Evolutionary conservation across 1,284 basidiomycete species (phyloP), one percentile per base, ranked within the genome.

Genomic region (Pyrrhoderma noxium): DNA sequence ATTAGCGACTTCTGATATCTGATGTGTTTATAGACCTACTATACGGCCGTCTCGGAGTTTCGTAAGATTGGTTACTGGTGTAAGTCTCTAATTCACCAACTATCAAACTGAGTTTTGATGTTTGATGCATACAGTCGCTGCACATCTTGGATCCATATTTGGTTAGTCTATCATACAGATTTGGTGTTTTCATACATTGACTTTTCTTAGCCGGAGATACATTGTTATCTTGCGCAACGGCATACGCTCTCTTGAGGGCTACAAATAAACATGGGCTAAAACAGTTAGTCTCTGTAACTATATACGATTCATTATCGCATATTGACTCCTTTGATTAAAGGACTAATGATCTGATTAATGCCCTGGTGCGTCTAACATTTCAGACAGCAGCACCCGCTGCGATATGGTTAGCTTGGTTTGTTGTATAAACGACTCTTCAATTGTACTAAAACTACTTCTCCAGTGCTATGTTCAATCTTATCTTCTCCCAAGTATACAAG

Each of bases 331-430:
- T 35, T 9, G 7, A 25, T 43, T 43, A 4, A 2, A 52, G 51
- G 34, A 52, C 51, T 19, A 47, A 41, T 19, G 60, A 62, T 19
- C 41, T 66, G 21, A 61, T 69, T 42, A 57, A 56, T 34, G 54
- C 63, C 2, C 63, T 70, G 35, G 57, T 67, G 16, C 62, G 63
- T n/a, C 57, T 69, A 21, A 67, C 67, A 0, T 68, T 66, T 53
- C 63, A 66, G 51, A 65, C 65, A 13, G 65, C 64, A 8, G 61
- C 65, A 13, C 67, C 67, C 8, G 67, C 67, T 31, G 62, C 68
- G 4, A 14, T 68, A 13, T 68, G 65, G 67, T 68, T 54, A 25
- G 57, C 51, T 25, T 35, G 46, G 11, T 3, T 9, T 19, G 42
- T 44, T 21, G 13, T 40, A 4, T 38, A 8, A 7, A 22, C 16